Evolutionary conservation across 345 rosid genomes (phyloP).

Genomic region (Trapa incisa): DNA sequence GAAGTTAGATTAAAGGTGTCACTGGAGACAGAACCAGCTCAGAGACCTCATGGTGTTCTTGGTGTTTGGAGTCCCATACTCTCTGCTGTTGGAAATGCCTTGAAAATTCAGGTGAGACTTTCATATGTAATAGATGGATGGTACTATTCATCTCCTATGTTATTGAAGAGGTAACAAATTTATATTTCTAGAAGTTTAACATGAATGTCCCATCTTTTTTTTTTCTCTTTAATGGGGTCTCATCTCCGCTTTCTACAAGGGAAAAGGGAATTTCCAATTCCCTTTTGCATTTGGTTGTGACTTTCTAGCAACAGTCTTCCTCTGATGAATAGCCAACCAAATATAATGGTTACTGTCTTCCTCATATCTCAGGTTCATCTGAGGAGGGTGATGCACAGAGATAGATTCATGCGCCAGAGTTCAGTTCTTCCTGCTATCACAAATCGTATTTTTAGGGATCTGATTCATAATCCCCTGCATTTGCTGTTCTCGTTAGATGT

Average conservation of each 20-base stretch:
- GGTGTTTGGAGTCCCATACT: constrained; percentile 96
- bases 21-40: constrained; percentile 77
- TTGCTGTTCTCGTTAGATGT: constrained; percentile 89
- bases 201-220: no score
- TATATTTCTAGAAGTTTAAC: neutral
- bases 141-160: neutral
- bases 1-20: constrained; percentile 82
- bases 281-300: neutral
- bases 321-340: neutral
- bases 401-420: constrained; percentile 90
- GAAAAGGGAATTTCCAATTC: neutral
- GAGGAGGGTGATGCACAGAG: constrained; percentile 84
- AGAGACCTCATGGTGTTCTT: constrained; percentile 85
- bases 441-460: constrained; percentile 87
- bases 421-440: constrained; percentile 73
- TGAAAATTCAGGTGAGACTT: constrained; percentile 76
- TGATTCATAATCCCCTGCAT: constrained; percentile 94
- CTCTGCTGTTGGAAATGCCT: constrained; percentile 95
- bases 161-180: neutral
- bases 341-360: neutral
- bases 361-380: constrained; percentile 53
- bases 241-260: no score
- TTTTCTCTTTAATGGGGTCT: no score
- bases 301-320: neutral
- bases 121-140: neutral